Conservation (phyloP, 345 rosid genomes). For the Toxicodendron radicans region DNA sequence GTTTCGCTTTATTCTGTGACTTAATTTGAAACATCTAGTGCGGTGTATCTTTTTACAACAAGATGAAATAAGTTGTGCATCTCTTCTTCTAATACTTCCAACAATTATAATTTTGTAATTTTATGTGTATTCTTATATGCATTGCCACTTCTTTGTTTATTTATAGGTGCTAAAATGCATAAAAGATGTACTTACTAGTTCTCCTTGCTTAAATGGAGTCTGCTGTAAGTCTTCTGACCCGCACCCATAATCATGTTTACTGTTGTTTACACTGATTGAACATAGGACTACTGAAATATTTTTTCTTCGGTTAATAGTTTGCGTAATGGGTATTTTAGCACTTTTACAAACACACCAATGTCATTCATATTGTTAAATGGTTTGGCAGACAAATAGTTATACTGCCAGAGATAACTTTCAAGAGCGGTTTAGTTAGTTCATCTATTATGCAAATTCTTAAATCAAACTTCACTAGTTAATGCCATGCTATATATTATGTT, state of each 20-base stretch:
- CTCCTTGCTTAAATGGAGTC: conserved; percentile 28
- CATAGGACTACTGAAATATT: not conserved
- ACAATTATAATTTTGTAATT: not conserved
- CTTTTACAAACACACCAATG: not conserved
- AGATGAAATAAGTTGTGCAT: not conserved
- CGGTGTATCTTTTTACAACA: too few relatives aligned
- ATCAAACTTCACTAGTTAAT: not conserved
- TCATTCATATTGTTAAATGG: not conserved
- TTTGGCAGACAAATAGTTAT: not conserved
- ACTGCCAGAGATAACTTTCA: not conserved
- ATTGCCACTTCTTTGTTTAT: conserved; percentile 17
- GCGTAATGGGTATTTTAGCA: not conserved
- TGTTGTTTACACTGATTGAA: not conserved
- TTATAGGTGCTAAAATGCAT: conserved; percentile 24
- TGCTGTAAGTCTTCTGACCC: conserved; percentile 24
- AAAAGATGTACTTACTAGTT: conserved; percentile 12
- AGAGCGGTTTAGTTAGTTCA: not conserved
- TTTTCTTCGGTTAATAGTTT: not conserved
- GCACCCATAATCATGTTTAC: not conserved
- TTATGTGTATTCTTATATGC: not conserved
- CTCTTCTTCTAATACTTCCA: not conserved
- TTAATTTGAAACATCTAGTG: too few relatives aligned
- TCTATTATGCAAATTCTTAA: not conserved
- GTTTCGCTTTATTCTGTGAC: not conserved
- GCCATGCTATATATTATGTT: not conserved